Evolutionary conservation across 2,329 filamentous ascomycete genomes (phyloP).

Genomic region (Pseudogymnoascus sp.): DNA sequence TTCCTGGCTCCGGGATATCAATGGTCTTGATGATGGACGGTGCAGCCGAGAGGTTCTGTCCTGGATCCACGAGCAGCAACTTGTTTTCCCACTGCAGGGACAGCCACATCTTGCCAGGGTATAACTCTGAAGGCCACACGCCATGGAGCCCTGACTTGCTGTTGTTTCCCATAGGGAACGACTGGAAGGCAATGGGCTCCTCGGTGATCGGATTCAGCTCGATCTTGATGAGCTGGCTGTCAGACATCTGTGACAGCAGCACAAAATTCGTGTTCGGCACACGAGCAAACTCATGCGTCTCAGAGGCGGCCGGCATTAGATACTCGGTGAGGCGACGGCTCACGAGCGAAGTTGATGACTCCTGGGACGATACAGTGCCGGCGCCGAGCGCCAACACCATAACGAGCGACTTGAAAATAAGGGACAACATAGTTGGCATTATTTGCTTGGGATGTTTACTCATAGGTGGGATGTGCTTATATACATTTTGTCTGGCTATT

Average conservation of each 20-base stretch:
- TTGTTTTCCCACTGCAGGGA: slow-evolving; percentile 9
- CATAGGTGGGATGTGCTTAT: not conserved
- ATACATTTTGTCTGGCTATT: not conserved
- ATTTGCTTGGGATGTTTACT: not conserved
- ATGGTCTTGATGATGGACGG: slow-evolving; percentile 8
- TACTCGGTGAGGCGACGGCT: slow-evolving; percentile 11
- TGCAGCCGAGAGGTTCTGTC: not conserved
- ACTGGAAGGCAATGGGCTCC: not conserved
- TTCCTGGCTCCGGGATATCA: slow-evolving; percentile 8
- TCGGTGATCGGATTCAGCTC: slow-evolving; percentile 10
- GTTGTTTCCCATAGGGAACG: slow-evolving; percentile 9
- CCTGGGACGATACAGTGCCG: not conserved
- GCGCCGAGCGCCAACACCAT: slow-evolving; percentile 9
- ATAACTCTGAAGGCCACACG: slow-evolving; percentile 3
- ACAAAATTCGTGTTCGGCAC: slow-evolving; percentile 10
- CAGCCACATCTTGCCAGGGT: slow-evolving; percentile 10
- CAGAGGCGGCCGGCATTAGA: not conserved
- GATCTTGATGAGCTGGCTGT: slow-evolving; percentile 11
- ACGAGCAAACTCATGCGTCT: slow-evolving; percentile 10
- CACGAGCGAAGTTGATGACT: not conserved
- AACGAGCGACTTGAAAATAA: not conserved
- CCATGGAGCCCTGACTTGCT: slow-evolving; percentile 2
- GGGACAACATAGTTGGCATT: not conserved
- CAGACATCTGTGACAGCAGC: slow-evolving; percentile 4
- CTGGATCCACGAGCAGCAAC: slow-evolving; percentile 7